phyloP scores from a whole-genome alignment of 257 asterid genomes.

The Solanum virginianum region DNA sequence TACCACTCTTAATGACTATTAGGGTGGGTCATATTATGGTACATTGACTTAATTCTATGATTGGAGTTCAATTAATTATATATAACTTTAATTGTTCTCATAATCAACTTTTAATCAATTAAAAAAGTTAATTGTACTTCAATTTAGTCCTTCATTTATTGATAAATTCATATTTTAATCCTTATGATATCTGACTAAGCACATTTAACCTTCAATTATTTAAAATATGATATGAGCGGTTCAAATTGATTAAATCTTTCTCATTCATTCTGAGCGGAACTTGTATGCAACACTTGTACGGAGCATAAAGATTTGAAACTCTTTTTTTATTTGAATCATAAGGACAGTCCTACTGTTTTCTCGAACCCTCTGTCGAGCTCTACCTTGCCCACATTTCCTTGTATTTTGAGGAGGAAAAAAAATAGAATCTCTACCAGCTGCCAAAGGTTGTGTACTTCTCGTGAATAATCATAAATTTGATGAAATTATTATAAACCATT shows the following conservation, averaged over 20 bases:
- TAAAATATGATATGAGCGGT: background rate
- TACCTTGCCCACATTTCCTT: too few relatives aligned
- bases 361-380: too few relatives aligned
- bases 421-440: too few relatives aligned
- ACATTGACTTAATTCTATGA: background rate
- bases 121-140: background rate
- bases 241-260: too few relatives aligned
- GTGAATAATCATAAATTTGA: background rate
- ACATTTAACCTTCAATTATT: background rate
- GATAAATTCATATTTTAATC: background rate
- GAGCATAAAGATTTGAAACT: too few relatives aligned
- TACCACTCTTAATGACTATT: background rate
- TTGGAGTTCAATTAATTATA: background rate
- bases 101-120: background rate
- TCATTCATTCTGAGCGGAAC: too few relatives aligned
- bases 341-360: too few relatives aligned
- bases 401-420: too few relatives aligned
- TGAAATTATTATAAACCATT: background rate
- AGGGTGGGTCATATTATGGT: background rate
- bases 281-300: too few relatives aligned
- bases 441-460: background rate
- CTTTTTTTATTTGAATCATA: too few relatives aligned
- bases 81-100: background rate
- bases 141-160: background rate
- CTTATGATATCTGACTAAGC: background rate